Evolutionary conservation across 2,329 filamentous ascomycete species (phyloP), one percentile per base, ranked within the genome.

Genomic region (Juglanconis sp.): DNA sequence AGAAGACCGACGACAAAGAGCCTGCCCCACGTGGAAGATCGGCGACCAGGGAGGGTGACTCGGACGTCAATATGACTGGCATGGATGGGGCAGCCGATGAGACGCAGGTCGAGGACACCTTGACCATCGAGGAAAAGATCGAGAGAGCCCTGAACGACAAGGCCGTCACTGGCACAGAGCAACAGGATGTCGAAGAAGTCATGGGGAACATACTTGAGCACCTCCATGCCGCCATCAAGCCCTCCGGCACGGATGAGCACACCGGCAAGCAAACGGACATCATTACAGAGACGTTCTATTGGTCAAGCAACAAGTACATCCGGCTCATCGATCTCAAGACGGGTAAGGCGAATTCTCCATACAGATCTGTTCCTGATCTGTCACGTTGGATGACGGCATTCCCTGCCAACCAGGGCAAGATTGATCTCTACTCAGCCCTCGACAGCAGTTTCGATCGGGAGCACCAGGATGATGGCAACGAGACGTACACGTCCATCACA

Each of bases 121-220:
- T 73, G 48, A 75, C 75, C 3, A 67, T 83, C 11, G 79, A 83
- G 30, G 70, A 80, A 53, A 77, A 77, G 56, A 77, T 83, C 9
- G 73, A 72, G 50, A 76, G 69, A 58, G 80, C 74, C 5, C 75
- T 78, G 32, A 80, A 78, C 67, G 77, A 75, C 77, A 76, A 69
- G 77, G 77, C 57, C 64, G 77, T 68, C 36, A 79, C 79, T 9
- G 81, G 81, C 3, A 84, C 81, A 0, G 80, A 91, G 38, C 95
- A 99, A 70, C 93, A 99, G 75, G 95, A 99, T 74, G 94, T 97
- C 4, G 92, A 92, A 11, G 95, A 99, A 74, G 94, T 97, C 50
- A 93, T 97, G 77, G 92, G 92, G 61, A 95, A 94, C 68, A 90
- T 96, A 32, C 85, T 97, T 61, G 92, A 94, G 69, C 89, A 95